Conservation (phyloP, 2,329 filamentous ascomycete species). For the Epichloe typhina region DNA sequence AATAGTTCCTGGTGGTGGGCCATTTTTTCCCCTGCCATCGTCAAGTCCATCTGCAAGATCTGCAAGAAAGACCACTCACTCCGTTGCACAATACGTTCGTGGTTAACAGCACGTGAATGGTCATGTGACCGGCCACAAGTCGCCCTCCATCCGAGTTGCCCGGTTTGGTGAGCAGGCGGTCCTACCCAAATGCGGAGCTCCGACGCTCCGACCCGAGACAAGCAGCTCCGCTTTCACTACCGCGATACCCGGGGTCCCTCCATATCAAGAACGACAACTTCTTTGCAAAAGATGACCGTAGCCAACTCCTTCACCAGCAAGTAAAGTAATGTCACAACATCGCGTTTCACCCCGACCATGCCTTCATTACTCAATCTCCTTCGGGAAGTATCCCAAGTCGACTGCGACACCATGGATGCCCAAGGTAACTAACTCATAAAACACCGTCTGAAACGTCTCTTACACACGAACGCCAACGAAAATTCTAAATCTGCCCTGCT, state of each 20-base stretch:
- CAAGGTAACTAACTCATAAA: constrained; percentile 15
- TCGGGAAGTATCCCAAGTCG: constrained; percentile 16
- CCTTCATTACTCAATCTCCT: constrained; percentile 15
- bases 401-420: constrained; percentile 24
- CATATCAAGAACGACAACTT: too few relatives aligned
- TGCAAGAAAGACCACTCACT: background rate
- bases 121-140: constrained; percentile 2
- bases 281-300: too few relatives aligned
- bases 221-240: too few relatives aligned
- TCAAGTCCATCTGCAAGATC: background rate
- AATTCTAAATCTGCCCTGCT: constrained; percentile 5
- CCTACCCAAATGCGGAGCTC: background rate
- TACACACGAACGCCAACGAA: background rate
- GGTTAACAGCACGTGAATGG: background rate
- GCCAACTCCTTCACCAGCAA: too few relatives aligned
- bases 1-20: background rate
- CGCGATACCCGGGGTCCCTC: too few relatives aligned
- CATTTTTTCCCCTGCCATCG: background rate
- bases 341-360: constrained; percentile 8
- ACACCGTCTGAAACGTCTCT: background rate
- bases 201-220: background rate
- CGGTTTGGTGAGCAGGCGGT: background rate
- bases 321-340: too few relatives aligned
- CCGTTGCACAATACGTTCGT: background rate
- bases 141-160: too few relatives aligned